phyloP scores from a whole-genome alignment of 1,284 basidiomycete species.

The Neonothopanus nambi region DNA sequence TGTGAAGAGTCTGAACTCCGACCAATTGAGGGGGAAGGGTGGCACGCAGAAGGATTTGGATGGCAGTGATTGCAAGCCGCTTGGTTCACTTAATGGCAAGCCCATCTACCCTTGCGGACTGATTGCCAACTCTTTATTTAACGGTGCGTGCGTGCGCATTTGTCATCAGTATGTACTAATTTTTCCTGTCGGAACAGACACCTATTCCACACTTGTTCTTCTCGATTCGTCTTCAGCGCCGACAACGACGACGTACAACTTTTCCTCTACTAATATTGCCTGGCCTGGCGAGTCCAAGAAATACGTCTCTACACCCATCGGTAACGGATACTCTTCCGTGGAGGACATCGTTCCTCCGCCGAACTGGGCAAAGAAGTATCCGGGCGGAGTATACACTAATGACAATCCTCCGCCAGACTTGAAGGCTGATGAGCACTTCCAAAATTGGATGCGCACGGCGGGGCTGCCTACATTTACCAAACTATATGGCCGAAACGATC shows the following conservation, averaged over 20 bases:
- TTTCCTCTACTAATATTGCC: conserved; percentile 83
- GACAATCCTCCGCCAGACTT: conserved; percentile 77
- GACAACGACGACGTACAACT: conserved; percentile 63
- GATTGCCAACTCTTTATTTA: conserved; percentile 98
- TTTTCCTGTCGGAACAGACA: conserved; percentile 53
- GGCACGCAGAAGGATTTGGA: conserved; percentile 57
- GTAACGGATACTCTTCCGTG: conserved; percentile 51
- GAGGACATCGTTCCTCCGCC: conserved; percentile 85
- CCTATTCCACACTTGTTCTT: conserved; percentile 68
- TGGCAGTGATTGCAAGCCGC: conserved; percentile 87
- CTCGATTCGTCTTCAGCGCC: conserved; percentile 40
- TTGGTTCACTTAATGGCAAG: conserved; percentile 56
- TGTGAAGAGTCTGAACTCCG: conserved; percentile 86
- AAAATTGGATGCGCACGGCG: conserved; percentile 99
- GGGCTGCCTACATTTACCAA: conserved; percentile 97
- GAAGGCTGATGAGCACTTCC: conserved; percentile 87
- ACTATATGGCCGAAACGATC: conserved; percentile 90
- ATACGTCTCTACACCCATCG: conserved; percentile 62
- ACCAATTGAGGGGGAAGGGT: conserved; percentile 83
- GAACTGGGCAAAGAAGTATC: conserved; percentile 80
- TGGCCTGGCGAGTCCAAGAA: conserved; percentile 95
- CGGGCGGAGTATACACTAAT: conserved; percentile 74
- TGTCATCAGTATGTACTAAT: conserved; percentile 5
- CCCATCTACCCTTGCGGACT: conserved; percentile 93
- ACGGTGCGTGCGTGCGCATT: conserved; percentile 58